phyloP scores from a whole-genome alignment of 768 basidiomycete species.

The Lanmaoa rubissima region DNA sequence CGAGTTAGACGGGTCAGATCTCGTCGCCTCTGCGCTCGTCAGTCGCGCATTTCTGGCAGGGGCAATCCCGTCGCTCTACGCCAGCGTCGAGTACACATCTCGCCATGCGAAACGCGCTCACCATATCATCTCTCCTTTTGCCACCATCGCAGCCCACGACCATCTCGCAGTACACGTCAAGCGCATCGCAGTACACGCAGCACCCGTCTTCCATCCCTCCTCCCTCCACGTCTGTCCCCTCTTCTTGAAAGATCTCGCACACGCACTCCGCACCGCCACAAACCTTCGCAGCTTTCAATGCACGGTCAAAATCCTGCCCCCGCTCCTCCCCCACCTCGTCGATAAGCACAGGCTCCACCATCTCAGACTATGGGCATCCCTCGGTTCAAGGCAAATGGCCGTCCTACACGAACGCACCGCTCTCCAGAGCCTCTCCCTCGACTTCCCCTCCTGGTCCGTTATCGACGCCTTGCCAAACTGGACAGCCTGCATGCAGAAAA shows the following conservation, averaged over 20 bases:
- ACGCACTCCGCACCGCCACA: conserved; percentile 45
- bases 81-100: conserved; percentile 50
- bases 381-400: conserved; percentile 51
- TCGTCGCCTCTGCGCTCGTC: conserved; percentile 61
- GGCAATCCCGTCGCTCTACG: conserved; percentile 62
- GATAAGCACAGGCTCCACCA: conserved; percentile 44
- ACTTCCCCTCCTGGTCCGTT: conserved; percentile 61
- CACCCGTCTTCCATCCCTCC: conserved; percentile 41
- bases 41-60: conserved; percentile 64
- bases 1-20: conserved; percentile 49
- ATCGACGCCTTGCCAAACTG: conserved; percentile 60
- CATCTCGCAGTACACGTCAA: conserved; percentile 58
- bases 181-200: conserved; percentile 52
- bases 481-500: conserved; percentile 41
- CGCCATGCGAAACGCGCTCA: conserved; percentile 54
- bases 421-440: conserved; percentile 50
- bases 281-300: conserved; percentile 61
- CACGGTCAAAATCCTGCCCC: conserved; percentile 43
- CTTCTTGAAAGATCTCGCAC: conserved; percentile 53
- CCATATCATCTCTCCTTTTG: conserved; percentile 59
- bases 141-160: conserved; percentile 50
- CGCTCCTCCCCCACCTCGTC: conserved; percentile 48
- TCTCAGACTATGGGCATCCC: conserved; percentile 49
- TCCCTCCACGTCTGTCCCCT: conserved; percentile 33
- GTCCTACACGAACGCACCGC: conserved; percentile 40